These are phyloP conservation scores for Kurtzmaniella quercitrusa DNA, from an alignment of 1,139 yeast species.

Conservation along the genomic window DNA sequence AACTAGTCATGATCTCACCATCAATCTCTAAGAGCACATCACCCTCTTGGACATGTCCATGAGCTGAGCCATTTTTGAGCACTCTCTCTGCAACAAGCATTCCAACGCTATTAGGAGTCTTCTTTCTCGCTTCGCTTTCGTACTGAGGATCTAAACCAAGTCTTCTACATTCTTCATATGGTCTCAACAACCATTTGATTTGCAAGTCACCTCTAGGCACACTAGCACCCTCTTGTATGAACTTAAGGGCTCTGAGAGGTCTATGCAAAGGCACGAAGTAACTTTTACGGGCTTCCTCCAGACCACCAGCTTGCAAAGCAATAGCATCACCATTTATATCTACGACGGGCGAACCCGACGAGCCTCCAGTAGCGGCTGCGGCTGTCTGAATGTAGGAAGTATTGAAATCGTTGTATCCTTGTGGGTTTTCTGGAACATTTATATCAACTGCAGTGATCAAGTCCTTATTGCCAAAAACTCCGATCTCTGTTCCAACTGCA, in stretches of 20 bases:
- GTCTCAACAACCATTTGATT: conserved; percentile 81
- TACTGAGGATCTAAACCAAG: conserved; percentile 83
- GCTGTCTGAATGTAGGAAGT: conserved; percentile 95
- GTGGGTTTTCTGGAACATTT: conserved; percentile 79
- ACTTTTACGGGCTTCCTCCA: conserved; percentile 87
- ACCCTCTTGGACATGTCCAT: conserved; percentile 71
- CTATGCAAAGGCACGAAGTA: conserved; percentile 81
- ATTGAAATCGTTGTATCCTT: conserved; percentile 88
- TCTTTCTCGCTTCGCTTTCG: conserved; percentile 63
- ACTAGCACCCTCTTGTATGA: conserved; percentile 55
- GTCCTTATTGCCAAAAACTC: conserved; percentile 95
- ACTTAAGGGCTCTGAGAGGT: conserved; percentile 79
- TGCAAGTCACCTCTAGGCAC: conserved; percentile 83
- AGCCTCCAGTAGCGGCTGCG: conserved; percentile 95
- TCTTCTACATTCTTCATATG: conserved; percentile 84
- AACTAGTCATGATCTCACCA: conserved; percentile 60
- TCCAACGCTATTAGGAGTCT: conserved; percentile 76
- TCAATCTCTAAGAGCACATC: conserved; percentile 77
- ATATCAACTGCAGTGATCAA: conserved; percentile 87
- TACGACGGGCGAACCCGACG: conserved; percentile 94
- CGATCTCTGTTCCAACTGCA: conserved; percentile 81
- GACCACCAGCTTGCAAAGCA: conserved; percentile 93
- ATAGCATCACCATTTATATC: conserved; percentile 83
- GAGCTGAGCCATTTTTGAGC: conserved; percentile 85
- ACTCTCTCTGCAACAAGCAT: conserved; percentile 80